Evolutionary conservation across 1,284 basidiomycete species (phyloP), one percentile per base, ranked within the genome.

Genomic region (Pseudozyma thailandica): DNA sequence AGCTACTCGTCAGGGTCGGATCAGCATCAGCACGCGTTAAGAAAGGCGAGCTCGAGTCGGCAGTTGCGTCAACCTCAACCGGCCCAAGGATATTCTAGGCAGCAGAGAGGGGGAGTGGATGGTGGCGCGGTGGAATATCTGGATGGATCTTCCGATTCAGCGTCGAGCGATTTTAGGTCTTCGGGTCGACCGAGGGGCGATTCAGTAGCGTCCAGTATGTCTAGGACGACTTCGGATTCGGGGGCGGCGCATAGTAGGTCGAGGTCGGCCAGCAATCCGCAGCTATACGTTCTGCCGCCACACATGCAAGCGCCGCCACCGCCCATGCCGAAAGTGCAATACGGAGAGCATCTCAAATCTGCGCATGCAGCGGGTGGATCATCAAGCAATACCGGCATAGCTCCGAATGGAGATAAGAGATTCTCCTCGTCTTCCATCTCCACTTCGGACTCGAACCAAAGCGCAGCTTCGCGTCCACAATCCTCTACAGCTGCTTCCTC

Each of bases 401-500:
- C 33, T 16, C 33, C 33, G 33, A 35, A 16, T 16, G 33, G 33
- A n/a, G 72, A 72, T 18, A 72, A 79, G 47, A 58, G 77, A 2
- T 72, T 69, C 49, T 75, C 72, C 25, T 50, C 39, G 16, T 78
- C 76, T 4, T 73, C 69, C 30, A 60, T 63, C 50, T 63, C 77
- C 5, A 78, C 76, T 16, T 52, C 72, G 9, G 74, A 76, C 35
- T 77, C 74, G 18, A 41, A 41, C 26, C 58, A 37, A 16, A 74
- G 72, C n/a, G 54, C 54, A 3, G 44, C 57, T 2, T 78, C 77
- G 2, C 46, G 68, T 21, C 76, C 69, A 3, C 68, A 72, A 31
- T 48, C 43, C 3, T 78, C 77, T 6, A 78, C 75, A 6, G 70
- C 77, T 6, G 75, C 73, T 13, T 74, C 70, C 20, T 79, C 77